These are phyloP conservation scores for Trichosporon coremiiforme DNA, from an alignment of 1,284 basidiomycete species.

Conservation along the genomic window DNA sequence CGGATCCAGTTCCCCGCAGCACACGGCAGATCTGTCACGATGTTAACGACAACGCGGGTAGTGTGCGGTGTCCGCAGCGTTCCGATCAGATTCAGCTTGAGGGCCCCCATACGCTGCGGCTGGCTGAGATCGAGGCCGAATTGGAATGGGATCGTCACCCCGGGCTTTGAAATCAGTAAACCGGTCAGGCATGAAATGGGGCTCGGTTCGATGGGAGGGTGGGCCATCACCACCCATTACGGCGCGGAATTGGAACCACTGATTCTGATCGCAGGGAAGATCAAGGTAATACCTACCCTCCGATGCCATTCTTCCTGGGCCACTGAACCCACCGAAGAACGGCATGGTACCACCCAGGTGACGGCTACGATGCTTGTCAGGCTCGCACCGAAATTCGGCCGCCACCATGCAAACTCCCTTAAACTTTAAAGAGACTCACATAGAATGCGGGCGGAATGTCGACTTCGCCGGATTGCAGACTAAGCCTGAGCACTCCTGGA, in stretches of 20 bases:
- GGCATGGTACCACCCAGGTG: background rate
- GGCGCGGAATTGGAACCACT: conserved; percentile 18
- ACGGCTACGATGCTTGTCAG: background rate
- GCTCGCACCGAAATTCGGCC: background rate
- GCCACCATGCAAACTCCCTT: background rate
- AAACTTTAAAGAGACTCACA: conserved; percentile 20
- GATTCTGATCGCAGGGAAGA: background rate
- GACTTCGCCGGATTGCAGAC: background rate
- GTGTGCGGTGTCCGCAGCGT: conserved; percentile 44
- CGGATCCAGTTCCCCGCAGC: conserved; percentile 44
- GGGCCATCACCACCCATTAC: conserved; percentile 17
- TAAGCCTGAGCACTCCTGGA: background rate
- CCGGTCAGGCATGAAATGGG: background rate
- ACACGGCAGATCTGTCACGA: conserved; percentile 35
- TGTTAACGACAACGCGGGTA: conserved; percentile 41
- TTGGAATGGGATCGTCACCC: background rate
- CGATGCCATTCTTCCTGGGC: background rate
- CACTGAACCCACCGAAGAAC: background rate
- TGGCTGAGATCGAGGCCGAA: conserved; percentile 31
- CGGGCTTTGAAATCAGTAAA: background rate
- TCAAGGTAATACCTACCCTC: background rate
- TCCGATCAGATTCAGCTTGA: background rate
- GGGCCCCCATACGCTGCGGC: conserved; percentile 22
- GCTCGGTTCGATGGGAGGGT: background rate
- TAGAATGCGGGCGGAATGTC: conserved; percentile 35